Evolutionary conservation across 2,329 filamentous ascomycete genomes (phyloP).

Genomic region (Hirsutella minnesotensis): DNA sequence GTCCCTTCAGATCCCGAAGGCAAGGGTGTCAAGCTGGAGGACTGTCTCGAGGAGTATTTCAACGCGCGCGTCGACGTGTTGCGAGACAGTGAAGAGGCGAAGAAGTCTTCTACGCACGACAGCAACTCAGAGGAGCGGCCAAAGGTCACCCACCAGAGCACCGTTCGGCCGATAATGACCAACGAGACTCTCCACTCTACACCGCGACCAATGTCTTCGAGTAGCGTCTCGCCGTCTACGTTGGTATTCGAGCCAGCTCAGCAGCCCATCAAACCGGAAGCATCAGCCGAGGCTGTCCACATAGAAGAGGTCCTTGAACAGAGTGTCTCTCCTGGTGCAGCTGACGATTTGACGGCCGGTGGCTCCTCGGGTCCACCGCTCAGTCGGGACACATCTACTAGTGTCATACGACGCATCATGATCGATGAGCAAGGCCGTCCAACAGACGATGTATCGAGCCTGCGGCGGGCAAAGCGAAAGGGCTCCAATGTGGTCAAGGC

Average conservation of each 20-base stretch:
- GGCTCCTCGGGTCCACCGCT: slow-evolving; percentile 6
- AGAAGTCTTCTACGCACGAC: slow-evolving; percentile 23
- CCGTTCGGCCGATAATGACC: slow-evolving; percentile 20
- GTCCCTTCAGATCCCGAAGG: slow-evolving; percentile 67
- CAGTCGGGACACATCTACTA: slow-evolving; percentile 38
- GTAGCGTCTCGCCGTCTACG: slow-evolving; percentile 14
- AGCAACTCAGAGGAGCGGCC: slow-evolving; percentile 11
- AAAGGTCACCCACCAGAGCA: slow-evolving; percentile 16
- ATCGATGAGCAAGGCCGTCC: slow-evolving; percentile 38
- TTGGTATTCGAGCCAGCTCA: background rate
- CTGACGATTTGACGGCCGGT: slow-evolving; percentile 1
- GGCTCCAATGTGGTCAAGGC: slow-evolving; percentile 54
- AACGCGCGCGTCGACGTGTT: slow-evolving; percentile 87
- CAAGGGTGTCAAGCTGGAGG: slow-evolving; percentile 67
- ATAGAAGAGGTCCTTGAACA: background rate
- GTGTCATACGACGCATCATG: slow-evolving; percentile 49
- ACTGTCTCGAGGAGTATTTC: slow-evolving; percentile 89
- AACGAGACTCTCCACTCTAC: slow-evolving; percentile 21
- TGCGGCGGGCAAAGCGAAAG: slow-evolving; percentile 31
- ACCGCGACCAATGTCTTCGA: slow-evolving; percentile 19
- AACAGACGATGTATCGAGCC: slow-evolving; percentile 25
- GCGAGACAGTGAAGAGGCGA: slow-evolving; percentile 52
- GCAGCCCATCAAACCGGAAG: background rate
- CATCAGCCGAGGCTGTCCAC: background rate
- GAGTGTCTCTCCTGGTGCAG: background rate